Base-by-base conservation (phyloP, 2,329 filamentous ascomycete species). In the Leptoxyphium fumago region DNA sequence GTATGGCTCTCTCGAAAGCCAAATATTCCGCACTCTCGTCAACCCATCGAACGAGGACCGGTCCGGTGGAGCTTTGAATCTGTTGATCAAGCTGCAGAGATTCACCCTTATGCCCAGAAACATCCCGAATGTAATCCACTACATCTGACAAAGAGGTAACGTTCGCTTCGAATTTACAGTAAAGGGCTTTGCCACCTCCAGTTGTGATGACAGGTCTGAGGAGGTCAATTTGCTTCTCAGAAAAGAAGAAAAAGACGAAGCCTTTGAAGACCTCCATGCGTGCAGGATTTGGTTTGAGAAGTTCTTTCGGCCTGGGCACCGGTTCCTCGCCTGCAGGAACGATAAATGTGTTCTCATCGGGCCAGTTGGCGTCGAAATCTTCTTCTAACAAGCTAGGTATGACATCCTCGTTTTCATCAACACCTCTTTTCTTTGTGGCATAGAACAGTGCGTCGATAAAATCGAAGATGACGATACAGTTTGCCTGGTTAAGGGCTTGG, bases 161-260 rank as follows among this genome's bases (percentile, higher is more conserved):
- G 0, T 74, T 71, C 1, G 76, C 70, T 2, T 70, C 63, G 1
- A 87, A 71, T 26, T 77, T 67, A 46, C 73, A 78, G 4, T 83
- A 63, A 5, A 93, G 59, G 1, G 84, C 83, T 60, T 96, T 96
- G 7, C 91, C 91, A 46, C 80, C 77, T 4, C 84, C 91, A 47
- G 78, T 78, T 0, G 79, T 81, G 48, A 98, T 81, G 0, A 82
- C 78, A 0, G 78, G 77, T 38, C 84, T 66, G 4, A 98, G 68
- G 49, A 75, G 85, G 7, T 84, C 77, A 59, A 80, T 86, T 60
- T 96, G 89, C 2, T 68, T 68, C 43, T 74, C 63, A 43, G 88
- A 80, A 51, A 88, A 81, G 55, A 96, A 94, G 2, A 98, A 71
- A 56, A 96, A 95, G 0, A 81, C 89, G 55, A 88, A 91, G 2